Conservation (phyloP, 1,139 yeast genomes). For the Petasospora rhodanensis region DNA sequence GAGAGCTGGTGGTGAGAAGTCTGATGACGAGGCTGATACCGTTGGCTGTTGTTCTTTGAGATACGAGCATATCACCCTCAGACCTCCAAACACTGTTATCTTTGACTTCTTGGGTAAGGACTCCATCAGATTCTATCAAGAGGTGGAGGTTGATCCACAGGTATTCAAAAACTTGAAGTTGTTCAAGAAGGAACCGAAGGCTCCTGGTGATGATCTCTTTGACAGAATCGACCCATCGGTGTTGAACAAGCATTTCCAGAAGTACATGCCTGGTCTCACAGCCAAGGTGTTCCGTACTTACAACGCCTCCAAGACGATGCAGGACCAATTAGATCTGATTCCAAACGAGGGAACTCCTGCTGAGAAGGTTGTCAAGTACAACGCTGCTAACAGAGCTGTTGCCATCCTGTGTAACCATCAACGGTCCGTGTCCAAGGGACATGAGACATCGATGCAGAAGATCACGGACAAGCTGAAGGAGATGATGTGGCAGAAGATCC, state of each 20-base stretch:
- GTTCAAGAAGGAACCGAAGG: slow-evolving; percentile 83
- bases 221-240: slow-evolving; percentile 83
- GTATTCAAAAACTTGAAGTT: slow-evolving; percentile 85
- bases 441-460: slow-evolving; percentile 73
- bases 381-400: slow-evolving; percentile 93
- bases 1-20: slow-evolving; percentile 98
- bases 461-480: slow-evolving; percentile 75
- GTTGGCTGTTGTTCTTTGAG: slow-evolving; percentile 96
- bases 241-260: slow-evolving; percentile 81
- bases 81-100: slow-evolving; percentile 83
- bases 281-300: slow-evolving; percentile 98
- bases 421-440: slow-evolving; percentile 83
- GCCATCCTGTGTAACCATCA: slow-evolving; percentile 97
- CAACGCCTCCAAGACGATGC: slow-evolving; percentile 96
- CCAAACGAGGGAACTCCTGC: slow-evolving; percentile 81
- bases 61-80: slow-evolving; percentile 80
- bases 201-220: slow-evolving; percentile 87
- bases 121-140: slow-evolving; percentile 87
- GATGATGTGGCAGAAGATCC: slow-evolving; percentile 76
- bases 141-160: slow-evolving; percentile 84
- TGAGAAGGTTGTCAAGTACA: slow-evolving; percentile 81
- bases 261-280: slow-evolving; percentile 87
- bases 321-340: slow-evolving; percentile 82
- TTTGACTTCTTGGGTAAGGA: slow-evolving; percentile 96
- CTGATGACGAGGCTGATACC: slow-evolving; percentile 97